A percentile compares a stretch with the other conserved stretches of the same genome.
These are phyloP conservation scores for Xylaria sp. DNA, from an alignment of 2,329 filamentous ascomycete species.

Conservation along the genomic window DNA sequence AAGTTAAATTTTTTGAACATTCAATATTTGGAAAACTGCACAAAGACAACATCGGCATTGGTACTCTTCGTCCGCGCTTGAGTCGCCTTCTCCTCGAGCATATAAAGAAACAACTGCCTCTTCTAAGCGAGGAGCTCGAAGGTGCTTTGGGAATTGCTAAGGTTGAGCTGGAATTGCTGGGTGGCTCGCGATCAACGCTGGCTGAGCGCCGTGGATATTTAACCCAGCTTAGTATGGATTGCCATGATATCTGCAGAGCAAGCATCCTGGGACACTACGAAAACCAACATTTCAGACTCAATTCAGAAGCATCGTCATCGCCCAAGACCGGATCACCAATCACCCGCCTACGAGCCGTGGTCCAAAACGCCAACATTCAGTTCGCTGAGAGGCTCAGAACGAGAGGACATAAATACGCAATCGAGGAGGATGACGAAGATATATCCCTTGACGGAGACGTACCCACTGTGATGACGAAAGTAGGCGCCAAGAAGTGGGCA, in stretches of 20 bases:
- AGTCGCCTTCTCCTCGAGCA: neutral
- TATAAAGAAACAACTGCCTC: neutral
- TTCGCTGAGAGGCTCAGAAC: neutral
- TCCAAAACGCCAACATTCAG: neutral
- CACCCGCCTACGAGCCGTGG: neutral
- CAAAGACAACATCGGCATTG: neutral
- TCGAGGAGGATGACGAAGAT: neutral
- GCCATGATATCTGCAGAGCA: neutral
- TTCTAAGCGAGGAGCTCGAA: neutral
- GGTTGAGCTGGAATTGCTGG: neutral
- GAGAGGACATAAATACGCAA: neutral
- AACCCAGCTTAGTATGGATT: neutral
- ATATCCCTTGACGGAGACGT: no score
- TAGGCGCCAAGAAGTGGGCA: neutral
- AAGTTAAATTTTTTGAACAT: neutral
- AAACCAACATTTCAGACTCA: neutral
- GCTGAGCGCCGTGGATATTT: neutral
- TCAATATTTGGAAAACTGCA: neutral
- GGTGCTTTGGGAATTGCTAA: neutral
- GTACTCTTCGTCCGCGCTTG: neutral
- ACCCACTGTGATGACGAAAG: neutral
- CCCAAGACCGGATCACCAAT: neutral
- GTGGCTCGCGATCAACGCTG: neutral
- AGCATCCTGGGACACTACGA: neutral
- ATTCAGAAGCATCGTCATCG: neutral